Evolutionary conservation across 2,329 filamentous ascomycete genomes (phyloP), one percentile per base, ranked within the genome.

Genomic region (Trichoderma gracile): DNA sequence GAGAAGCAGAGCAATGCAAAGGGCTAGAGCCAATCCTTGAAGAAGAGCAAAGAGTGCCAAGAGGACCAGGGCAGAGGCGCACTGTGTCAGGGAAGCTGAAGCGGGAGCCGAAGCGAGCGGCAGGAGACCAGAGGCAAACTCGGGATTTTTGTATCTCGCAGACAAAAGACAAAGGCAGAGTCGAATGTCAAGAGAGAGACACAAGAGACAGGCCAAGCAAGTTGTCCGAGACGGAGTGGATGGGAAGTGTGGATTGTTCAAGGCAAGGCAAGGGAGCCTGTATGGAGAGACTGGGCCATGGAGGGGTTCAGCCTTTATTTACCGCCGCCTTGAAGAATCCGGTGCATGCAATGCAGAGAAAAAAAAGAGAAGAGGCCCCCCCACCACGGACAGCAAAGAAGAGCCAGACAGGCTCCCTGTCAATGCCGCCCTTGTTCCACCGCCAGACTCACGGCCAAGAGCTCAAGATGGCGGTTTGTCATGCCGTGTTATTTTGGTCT

Each of bases 281-380:
- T 12, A 52, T 52, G 49, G 25, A 27, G 46, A 40, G 49, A 54
- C 43, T 23, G 49, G 55, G 55, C 33, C 55, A 65, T 60, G 63
- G 64, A 65, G 64, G 64, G 64, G 64, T 45, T 60, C 49, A 27
- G 46, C 42, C 45, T 33, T 33, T 56, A 47, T 55, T 61, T 61
- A 60, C 58, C 58, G 58, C 49, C 58, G 57, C 40, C 42, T 33
- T 46, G 58, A 53, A 54, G 49, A 54, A 52, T 57, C 47, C 40
- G 46, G 46, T 30, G 33, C 8, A 27, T 23, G 30, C 46, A 27
- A 12, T 21, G 14, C 30, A 43, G 23, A 23, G 50, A 40, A 38
- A 21, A 38, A 23, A 57, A 23, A 40, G 25, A 47, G 25, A 52
- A 52, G 17, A 21, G 25, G 15, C 49, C 49, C 49, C 49, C 25